Base-by-base conservation (phyloP, 83 land plant species). In the Diphasiastrum complanatum region DNA sequence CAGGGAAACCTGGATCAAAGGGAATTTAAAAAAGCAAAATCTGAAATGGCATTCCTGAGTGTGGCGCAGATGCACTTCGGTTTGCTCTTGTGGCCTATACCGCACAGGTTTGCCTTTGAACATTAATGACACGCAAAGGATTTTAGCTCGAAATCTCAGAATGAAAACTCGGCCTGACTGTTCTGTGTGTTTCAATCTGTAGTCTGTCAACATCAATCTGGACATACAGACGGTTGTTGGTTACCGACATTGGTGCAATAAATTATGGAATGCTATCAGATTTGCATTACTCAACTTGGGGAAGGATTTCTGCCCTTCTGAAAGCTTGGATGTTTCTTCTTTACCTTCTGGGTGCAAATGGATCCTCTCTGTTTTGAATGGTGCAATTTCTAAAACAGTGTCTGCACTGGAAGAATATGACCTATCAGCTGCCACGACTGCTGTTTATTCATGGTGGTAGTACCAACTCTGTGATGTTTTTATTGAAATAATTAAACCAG, bases 51-150 rank as follows among this genome's bases (percentile, higher is more conserved):
- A 92, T 92, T 47, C 51, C 79, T 30, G 96, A 92, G 77, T 92
- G 98, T 79, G 98, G 98, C 58, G 80, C 91, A 16, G 98, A 92
- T 79, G 98, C 98, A 23, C 84, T 92, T 4, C 87, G 98, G 11
- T 92, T 92, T 74, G 83, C 88, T 8, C 91, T 92, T 55, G 73
- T 92, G 27, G 80, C 98, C 1, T 92, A 92, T 52, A 92, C 98
- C 1, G 85, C 87, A 38, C 98, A 92, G 95, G 97, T 89, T n/a
- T n/a, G n/a, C n/a, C n/a, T n/a, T n/a, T n/a, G n/a, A n/a, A n/a
- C n/a, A n/a, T n/a, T n/a, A n/a, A n/a, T n/a, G n/a, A n/a, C n/a
- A n/a, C n/a, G n/a, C n/a, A n/a, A n/a, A n/a, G n/a, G n/a, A n/a
- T n/a, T n/a, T n/a, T n/a, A n/a, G n/a, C n/a, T n/a, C n/a, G n/a